Evolutionary conservation across 495 filamentous ascomycete genomes (phyloP).

Genomic region (Endocarpon pusillum): DNA sequence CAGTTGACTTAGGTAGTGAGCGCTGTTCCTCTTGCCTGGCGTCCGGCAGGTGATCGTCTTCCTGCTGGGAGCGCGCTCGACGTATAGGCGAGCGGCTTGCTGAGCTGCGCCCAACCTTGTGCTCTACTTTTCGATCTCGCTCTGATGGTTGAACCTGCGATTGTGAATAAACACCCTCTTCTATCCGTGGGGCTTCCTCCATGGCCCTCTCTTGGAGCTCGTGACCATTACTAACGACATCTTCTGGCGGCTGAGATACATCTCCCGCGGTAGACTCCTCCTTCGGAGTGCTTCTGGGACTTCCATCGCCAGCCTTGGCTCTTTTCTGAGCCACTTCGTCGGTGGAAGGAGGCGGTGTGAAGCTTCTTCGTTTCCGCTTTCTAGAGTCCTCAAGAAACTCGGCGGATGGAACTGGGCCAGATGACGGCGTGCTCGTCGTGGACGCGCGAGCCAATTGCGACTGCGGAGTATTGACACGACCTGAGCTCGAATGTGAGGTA

Average conservation of each 20-base stretch:
- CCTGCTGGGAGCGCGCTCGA: background rate
- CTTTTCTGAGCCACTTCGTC: constrained; percentile 28
- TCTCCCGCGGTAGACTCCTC: constrained; percentile 11
- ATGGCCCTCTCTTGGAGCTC: constrained; percentile 6
- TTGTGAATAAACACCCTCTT: too few relatives aligned
- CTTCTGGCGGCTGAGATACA: too few relatives aligned
- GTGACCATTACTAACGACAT: too few relatives aligned
- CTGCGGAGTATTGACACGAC: too few relatives aligned
- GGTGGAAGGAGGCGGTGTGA: constrained; percentile 43
- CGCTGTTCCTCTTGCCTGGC: too few relatives aligned
- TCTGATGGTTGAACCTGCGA: too few relatives aligned
- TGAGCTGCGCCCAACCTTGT: too few relatives aligned
- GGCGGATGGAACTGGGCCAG: too few relatives aligned
- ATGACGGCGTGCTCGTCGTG: too few relatives aligned
- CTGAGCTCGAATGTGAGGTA: too few relatives aligned
- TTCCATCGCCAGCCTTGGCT: constrained; percentile 19
- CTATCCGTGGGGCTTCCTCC: background rate
- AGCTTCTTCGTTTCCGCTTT: constrained; percentile 60
- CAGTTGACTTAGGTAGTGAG: background rate
- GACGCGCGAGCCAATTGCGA: too few relatives aligned
- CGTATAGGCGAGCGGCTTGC: constrained; percentile 2
- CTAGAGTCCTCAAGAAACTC: constrained; percentile 40
- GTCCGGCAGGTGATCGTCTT: constrained; percentile 1
- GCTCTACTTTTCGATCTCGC: too few relatives aligned
- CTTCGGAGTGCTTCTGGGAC: constrained; percentile 16